These are phyloP conservation scores for Trichoderma pleuroti DNA, from an alignment of 2,329 filamentous ascomycete genomes.

Conservation along the genomic window DNA sequence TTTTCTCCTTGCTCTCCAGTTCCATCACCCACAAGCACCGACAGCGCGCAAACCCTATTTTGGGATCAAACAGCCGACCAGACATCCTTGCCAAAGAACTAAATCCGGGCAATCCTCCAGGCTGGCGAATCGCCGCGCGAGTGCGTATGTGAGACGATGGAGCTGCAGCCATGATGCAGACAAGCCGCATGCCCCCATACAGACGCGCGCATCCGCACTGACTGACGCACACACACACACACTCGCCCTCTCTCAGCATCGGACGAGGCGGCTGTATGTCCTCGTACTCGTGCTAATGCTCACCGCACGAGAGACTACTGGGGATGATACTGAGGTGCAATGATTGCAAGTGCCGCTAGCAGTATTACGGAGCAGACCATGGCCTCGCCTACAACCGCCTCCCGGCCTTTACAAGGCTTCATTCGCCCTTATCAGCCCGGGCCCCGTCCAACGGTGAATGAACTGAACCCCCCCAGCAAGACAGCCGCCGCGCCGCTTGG, in stretches of 20 bases:
- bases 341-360: neutral
- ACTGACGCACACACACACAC: neutral
- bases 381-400: neutral
- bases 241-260: neutral
- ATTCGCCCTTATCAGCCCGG: neutral
- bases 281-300: neutral
- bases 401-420: neutral
- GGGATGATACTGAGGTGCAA: neutral
- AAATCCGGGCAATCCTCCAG: neutral
- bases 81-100: neutral
- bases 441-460: neutral
- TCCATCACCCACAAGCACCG: neutral
- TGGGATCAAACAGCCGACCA: neutral
- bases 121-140: neutral
- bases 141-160: neutral
- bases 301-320: neutral
- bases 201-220: neutral
- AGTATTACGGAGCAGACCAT: neutral
- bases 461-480: neutral
- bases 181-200: neutral
- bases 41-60: neutral
- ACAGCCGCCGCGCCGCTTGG: neutral
- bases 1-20: neutral
- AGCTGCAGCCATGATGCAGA: slow-evolving; percentile 14
- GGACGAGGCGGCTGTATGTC: neutral